These are phyloP conservation scores for Penicillium sp. DNA, from an alignment of 2,329 filamentous ascomycete species.

Conservation along the genomic window DNA sequence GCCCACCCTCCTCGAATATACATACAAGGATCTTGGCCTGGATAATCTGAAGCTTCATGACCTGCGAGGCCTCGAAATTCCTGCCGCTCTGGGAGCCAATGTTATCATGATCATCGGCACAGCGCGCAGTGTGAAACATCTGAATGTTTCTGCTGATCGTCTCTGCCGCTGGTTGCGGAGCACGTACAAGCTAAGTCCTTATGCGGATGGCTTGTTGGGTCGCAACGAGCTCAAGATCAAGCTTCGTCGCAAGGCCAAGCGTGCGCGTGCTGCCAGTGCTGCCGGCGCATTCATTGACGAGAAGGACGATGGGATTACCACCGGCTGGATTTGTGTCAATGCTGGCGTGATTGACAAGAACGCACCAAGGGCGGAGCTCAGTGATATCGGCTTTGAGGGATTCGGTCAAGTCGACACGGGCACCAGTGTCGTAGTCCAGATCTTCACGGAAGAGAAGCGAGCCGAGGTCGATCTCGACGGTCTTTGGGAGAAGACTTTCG, in stretches of 20 bases:
- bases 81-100: slow-evolving; percentile 81
- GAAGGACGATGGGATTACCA: slow-evolving; percentile 82
- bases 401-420: slow-evolving; percentile 64
- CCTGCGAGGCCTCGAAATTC: slow-evolving; percentile 77
- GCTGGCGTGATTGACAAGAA: slow-evolving; percentile 66
- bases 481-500: slow-evolving; percentile 56
- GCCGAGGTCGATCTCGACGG: slow-evolving; percentile 65
- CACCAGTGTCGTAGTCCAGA: slow-evolving; percentile 66
- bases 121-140: slow-evolving; percentile 85
- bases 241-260: slow-evolving; percentile 73
- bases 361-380: slow-evolving; percentile 27
- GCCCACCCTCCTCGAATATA: slow-evolving; percentile 68
- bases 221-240: slow-evolving; percentile 89
- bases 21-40: slow-evolving; percentile 80
- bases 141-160: slow-evolving; percentile 88
- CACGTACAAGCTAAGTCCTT: slow-evolving; percentile 68
- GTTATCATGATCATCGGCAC: slow-evolving; percentile 92
- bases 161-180: slow-evolving; percentile 80
- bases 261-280: slow-evolving; percentile 75
- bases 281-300: slow-evolving; percentile 57
- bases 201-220: slow-evolving; percentile 84
- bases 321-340: slow-evolving; percentile 95
- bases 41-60: slow-evolving; percentile 80
- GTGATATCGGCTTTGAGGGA: slow-evolving; percentile 59
- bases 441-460: slow-evolving; percentile 69